Conservation (phyloP, 306 rosid species). For the Cucumis hystrix region DNA sequence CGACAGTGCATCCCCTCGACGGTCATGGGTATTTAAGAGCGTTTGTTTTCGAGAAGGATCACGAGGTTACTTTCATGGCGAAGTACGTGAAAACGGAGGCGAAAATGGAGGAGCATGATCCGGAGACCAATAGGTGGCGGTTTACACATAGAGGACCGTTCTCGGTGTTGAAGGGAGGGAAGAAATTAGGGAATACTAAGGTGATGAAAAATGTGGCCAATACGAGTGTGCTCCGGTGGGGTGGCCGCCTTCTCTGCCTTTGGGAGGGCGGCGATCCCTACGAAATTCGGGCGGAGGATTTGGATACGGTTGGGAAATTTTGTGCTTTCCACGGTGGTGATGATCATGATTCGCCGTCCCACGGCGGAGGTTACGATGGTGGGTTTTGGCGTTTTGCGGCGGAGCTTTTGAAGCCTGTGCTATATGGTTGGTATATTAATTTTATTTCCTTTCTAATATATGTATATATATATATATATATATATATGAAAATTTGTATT, state of each 20-base stretch:
- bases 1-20: constrained; percentile 80
- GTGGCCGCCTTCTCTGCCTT: constrained; percentile 48
- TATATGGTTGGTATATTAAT: constrained; percentile 33
- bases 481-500: too few relatives aligned
- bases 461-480: too few relatives aligned
- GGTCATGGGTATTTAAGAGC: constrained; percentile 88
- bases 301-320: constrained; percentile 50
- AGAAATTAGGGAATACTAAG: constrained; percentile 73
- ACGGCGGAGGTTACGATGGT: background rate
- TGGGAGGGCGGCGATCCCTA: constrained; percentile 98
- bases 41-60: constrained; percentile 31
- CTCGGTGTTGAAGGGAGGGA: constrained; percentile 78
- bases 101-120: constrained; percentile 64
- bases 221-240: constrained; percentile 80
- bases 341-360: constrained; percentile 7
- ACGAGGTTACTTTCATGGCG: constrained; percentile 56
- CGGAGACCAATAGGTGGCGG: constrained; percentile 38
- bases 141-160: constrained; percentile 83
- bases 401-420: constrained; percentile 50
- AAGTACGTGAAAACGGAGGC: constrained; percentile 77
- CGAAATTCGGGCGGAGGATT: constrained; percentile 48
- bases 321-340: constrained; percentile 15
- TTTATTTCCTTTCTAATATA: too few relatives aligned
- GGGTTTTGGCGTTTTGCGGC: constrained; percentile 62
- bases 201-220: constrained; percentile 98